Base-by-base conservation (phyloP, 495 filamentous ascomycete genomes). In the Acidiella bohemica region DNA sequence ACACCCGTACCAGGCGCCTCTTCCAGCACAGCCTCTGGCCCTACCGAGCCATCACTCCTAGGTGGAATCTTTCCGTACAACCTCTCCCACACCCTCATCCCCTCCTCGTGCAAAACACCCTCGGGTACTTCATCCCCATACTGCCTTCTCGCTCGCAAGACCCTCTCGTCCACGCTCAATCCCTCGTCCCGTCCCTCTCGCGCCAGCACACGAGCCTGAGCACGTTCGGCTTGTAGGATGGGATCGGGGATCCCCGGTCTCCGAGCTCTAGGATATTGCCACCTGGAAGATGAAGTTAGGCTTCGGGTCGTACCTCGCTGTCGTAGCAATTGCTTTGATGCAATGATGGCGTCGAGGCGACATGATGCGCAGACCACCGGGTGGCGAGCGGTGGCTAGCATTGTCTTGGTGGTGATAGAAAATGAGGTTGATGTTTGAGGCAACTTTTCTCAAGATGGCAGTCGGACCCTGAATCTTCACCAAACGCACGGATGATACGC, bases 1-100 rank as follows among this genome's bases (percentile, higher is more conserved):
- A 45, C 42, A 16, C 37, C 56, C 1, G 49, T 22, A 20, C 57
- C 63, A 17, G 58, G 50, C 36, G 23, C 44, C 63, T 62, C 24
- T n/a, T n/a, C n/a, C n/a, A n/a, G 19, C 33, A 51, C 70, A 70
- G 65, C 65, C 47, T 68, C 55, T 18, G 70, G 84, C 46, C 63
- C 6, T 25, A n/a, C n/a, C n/a, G n/a, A n/a, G n/a, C n/a, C n/a
- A n/a, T n/a, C n/a, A n/a, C n/a, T n/a, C n/a, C n/a, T n/a, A n/a
- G n/a, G n/a, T n/a, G n/a, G n/a, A n/a, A n/a, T n/a, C n/a, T n/a
- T 68, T 1, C 88, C 90, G 60, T 86, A 96, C 8, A 93, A 61
- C 42, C 84, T 69, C 41, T 78, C 75, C 53, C 93, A 96, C 1
- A 93, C 53, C 28, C 61, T 60, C 32, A 80, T 76, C 54, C 93